phyloP scores from a whole-genome alignment of 2,329 filamentous ascomycete species.

The Xylariomycetidae sp. region DNA sequence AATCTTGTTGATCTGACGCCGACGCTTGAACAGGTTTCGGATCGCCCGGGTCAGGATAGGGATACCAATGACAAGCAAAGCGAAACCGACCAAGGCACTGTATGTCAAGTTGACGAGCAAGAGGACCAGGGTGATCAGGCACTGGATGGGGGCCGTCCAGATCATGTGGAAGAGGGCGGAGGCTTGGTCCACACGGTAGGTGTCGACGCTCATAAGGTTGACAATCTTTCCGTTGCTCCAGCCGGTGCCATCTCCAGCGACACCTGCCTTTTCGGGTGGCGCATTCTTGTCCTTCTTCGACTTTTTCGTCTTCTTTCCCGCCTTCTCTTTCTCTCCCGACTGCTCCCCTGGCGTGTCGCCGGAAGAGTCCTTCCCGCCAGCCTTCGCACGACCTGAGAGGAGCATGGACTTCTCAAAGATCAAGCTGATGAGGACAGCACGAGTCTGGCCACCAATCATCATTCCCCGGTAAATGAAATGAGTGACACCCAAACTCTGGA shows the following conservation, averaged over 20 bases:
- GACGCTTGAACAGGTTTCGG: constrained; percentile 65
- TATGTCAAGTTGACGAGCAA: constrained; percentile 84
- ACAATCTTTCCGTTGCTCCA: constrained; percentile 92
- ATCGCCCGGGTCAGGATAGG: constrained; percentile 74
- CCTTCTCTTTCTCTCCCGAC: constrained; percentile 38
- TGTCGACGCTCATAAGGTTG: constrained; percentile 92
- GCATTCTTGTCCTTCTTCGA: constrained; percentile 19
- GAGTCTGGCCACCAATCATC: constrained; percentile 78
- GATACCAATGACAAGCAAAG: constrained; percentile 69
- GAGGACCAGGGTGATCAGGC: constrained; percentile 71
- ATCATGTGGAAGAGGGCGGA: constrained; percentile 84
- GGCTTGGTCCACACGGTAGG: constrained; percentile 85
- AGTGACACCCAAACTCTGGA: constrained; percentile 74
- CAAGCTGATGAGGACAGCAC: constrained; percentile 74
- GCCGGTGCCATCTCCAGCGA: constrained; percentile 66
- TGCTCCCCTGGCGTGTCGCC: constrained; percentile 35
- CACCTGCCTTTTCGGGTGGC: constrained; percentile 39
- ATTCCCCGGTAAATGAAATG: constrained; percentile 93
- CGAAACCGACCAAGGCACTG: constrained; percentile 84
- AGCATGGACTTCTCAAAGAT: constrained; percentile 93
- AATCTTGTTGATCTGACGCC: constrained; percentile 81
- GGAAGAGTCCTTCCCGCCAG: constrained; percentile 54
- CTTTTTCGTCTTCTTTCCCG: constrained; percentile 38
- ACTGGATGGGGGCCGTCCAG: constrained; percentile 79
- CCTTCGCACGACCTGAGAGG: constrained; percentile 80